Percentiles rank a stretch among this genome's conserved stretches.
These are phyloP conservation scores for Monosporascus sp. DNA, from an alignment of 2,329 filamentous ascomycete genomes.

Conservation along the genomic window DNA sequence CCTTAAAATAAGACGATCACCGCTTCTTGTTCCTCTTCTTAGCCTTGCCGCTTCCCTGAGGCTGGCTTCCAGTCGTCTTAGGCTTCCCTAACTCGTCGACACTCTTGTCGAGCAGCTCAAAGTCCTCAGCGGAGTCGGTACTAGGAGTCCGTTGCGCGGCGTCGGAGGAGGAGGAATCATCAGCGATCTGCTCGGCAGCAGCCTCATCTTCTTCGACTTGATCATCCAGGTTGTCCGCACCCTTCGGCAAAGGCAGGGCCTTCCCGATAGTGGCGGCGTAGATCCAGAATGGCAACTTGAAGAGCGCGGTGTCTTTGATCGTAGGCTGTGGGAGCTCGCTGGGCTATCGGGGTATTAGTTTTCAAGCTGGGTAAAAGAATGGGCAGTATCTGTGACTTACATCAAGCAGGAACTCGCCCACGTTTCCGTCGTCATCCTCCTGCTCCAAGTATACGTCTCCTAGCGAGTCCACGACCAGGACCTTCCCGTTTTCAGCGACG, in stretches of 20 bases:
- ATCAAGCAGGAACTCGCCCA: conserved; percentile 81
- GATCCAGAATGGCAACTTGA: conserved; percentile 70
- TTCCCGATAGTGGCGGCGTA: conserved; percentile 55
- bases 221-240: conserved; percentile 23
- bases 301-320: conserved; percentile 75
- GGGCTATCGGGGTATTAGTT: conserved; percentile 43
- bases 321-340: conserved; percentile 75
- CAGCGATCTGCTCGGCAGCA: conserved; percentile 24
- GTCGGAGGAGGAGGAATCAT: conserved; percentile 39
- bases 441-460: conserved; percentile 96
- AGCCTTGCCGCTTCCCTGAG: conserved; percentile 38
- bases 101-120: conserved; percentile 59
- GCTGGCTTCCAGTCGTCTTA: conserved; percentile 42
- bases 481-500: conserved; percentile 90
- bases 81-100: conserved; percentile 48
- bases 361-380: conserved; percentile 9
- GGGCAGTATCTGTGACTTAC: conserved; percentile 48
- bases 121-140: conserved; percentile 56
- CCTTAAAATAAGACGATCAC: conserved; percentile 22
- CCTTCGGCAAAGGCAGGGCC: conserved; percentile 32
- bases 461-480: conserved; percentile 83
- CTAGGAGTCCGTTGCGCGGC: conserved; percentile 47
- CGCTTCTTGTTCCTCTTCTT: conserved; percentile 54
- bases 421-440: conserved; percentile 78
- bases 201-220: conserved; percentile 33